These are phyloP conservation scores for Rosa rugosa DNA, from an alignment of 306 rosid species.

Conservation along the genomic window DNA sequence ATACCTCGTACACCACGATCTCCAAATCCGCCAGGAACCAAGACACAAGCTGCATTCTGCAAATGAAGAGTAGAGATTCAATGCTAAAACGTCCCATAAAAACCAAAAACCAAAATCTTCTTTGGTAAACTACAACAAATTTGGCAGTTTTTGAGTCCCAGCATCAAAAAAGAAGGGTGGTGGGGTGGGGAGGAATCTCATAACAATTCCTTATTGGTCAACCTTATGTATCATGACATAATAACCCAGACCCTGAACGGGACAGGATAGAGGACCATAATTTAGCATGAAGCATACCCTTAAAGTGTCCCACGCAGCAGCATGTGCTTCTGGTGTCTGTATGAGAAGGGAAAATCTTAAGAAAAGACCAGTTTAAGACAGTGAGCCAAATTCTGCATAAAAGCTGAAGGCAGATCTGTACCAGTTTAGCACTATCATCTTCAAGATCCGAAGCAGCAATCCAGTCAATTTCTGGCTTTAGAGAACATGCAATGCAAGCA, in stretches of 20 bases:
- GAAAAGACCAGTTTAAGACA: constrained; percentile 24
- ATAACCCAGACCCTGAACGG: background rate
- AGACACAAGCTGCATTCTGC: constrained; percentile 87
- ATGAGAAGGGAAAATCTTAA: constrained; percentile 28
- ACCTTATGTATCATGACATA: background rate
- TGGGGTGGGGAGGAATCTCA: background rate
- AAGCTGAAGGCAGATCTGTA: constrained; percentile 35
- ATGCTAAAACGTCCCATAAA: background rate
- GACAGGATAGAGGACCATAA: background rate
- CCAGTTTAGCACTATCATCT: constrained; percentile 79
- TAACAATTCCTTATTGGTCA: background rate
- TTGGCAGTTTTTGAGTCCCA: background rate
- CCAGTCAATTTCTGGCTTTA: constrained; percentile 93
- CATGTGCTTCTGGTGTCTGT: constrained; percentile 90
- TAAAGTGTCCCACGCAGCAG: constrained; percentile 82
- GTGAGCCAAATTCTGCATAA: constrained; percentile 21
- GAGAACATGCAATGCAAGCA: constrained; percentile 84
- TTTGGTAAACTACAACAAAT: background rate
- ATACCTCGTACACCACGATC: constrained; percentile 96
- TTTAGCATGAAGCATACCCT: constrained; percentile 48
- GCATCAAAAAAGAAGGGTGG: background rate
- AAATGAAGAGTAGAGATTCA: constrained; percentile 21
- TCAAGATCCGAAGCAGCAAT: constrained; percentile 99
- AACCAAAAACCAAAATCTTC: background rate
- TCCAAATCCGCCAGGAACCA: constrained; percentile 99